Evolutionary conservation across 106 monocot genomes (phyloP).

Genomic region (Acorus calamus): DNA sequence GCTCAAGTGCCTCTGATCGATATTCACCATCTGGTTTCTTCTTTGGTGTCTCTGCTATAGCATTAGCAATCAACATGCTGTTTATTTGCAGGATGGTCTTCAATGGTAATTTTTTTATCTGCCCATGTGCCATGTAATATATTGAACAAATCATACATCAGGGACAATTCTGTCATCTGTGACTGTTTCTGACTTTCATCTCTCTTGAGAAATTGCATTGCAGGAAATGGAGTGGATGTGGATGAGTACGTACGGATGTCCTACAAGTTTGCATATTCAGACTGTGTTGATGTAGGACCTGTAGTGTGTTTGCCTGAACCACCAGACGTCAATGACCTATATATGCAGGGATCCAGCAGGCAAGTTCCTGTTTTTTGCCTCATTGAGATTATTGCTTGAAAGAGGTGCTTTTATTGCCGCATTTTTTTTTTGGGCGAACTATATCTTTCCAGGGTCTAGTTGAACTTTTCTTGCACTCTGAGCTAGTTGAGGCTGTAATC

Average conservation of each 20-base stretch:
- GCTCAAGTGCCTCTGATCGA: slow-evolving; percentile 61
- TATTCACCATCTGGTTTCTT: slow-evolving; percentile 96
- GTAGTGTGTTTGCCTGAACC: slow-evolving; percentile 74
- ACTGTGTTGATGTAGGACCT: slow-evolving; percentile 94
- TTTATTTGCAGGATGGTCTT: slow-evolving; percentile 95
- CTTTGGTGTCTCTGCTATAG: slow-evolving; percentile 89
- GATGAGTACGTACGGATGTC: slow-evolving; percentile 92
- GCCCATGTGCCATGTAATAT: not conserved
- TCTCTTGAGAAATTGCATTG: not conserved
- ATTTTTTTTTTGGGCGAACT: not conserved
- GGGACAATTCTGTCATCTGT: not conserved
- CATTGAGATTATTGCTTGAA: not conserved
- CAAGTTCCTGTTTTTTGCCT: slow-evolving; percentile 7
- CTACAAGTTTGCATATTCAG: slow-evolving; percentile 94
- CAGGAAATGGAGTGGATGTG: slow-evolving; percentile 90
- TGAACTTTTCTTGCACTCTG: no score
- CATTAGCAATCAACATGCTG: slow-evolving; percentile 91
- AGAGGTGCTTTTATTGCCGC: slow-evolving; percentile 4
- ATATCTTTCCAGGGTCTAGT: no score
- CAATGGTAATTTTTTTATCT: slow-evolving; percentile 45
- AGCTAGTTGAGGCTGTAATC: no score
- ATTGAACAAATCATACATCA: not conserved
- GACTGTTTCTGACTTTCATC: slow-evolving; percentile 1
- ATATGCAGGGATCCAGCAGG: slow-evolving; percentile 69
- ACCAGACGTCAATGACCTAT: slow-evolving; percentile 79